phyloP scores from a whole-genome alignment of 1,284 basidiomycete genomes.

The Ustilago loliicola region DNA sequence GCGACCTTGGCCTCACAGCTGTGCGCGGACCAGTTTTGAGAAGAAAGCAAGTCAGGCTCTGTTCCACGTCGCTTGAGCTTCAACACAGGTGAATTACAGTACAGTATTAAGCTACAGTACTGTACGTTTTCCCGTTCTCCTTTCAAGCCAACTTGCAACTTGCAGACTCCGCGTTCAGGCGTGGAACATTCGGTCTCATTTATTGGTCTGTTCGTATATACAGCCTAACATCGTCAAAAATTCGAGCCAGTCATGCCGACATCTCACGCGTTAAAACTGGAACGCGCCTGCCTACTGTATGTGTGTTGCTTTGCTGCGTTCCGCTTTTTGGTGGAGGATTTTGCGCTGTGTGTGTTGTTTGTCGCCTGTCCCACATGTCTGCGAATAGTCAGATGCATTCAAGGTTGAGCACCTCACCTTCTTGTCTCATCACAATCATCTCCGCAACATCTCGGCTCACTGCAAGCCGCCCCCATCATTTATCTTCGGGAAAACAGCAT shows the following conservation, averaged over 20 bases:
- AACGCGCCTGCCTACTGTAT: slow-evolving; percentile 9
- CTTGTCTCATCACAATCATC: not conserved
- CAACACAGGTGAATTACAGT: slow-evolving; percentile 4
- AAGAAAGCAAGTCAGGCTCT: slow-evolving; percentile 21
- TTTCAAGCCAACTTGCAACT: slow-evolving; percentile 9
- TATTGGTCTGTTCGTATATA: not conserved
- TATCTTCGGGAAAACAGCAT: not conserved
- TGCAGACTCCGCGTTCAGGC: not conserved
- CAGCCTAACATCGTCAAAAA: not conserved
- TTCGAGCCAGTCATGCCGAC: slow-evolving; percentile 14
- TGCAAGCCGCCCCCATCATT: not conserved
- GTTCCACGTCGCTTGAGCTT: slow-evolving; percentile 26
- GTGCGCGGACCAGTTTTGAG: slow-evolving; percentile 37
- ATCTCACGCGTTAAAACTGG: slow-evolving; percentile 13
- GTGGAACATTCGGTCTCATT: not conserved
- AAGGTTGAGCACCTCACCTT: not conserved
- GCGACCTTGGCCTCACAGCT: slow-evolving; percentile 14
- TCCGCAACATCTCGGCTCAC: not conserved
- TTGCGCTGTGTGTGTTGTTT: not conserved
- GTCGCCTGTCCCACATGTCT: not conserved
- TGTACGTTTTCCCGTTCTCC: not conserved
- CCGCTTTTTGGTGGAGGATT: not conserved
- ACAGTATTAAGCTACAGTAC: slow-evolving; percentile 11
- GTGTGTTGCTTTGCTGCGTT: not conserved
- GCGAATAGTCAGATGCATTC: not conserved